These are phyloP conservation scores for Trametes polyzona DNA, from an alignment of 1,284 basidiomycete genomes.

Conservation along the genomic window DNA sequence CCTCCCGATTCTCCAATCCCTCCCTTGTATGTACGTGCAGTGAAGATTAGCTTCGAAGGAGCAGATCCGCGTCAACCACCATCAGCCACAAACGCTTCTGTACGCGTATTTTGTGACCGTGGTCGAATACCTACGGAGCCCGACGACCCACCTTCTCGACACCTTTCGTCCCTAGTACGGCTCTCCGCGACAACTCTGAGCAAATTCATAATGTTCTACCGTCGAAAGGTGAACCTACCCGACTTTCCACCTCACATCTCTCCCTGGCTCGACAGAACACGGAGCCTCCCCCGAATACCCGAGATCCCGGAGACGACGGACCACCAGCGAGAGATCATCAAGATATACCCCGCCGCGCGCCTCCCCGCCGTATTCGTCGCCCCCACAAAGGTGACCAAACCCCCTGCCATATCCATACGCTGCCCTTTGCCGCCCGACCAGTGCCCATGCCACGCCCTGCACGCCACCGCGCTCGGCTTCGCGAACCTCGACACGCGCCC, in stretches of 20 bases:
- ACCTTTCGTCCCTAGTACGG: slow-evolving; percentile 17
- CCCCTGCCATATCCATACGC: slow-evolving; percentile 22
- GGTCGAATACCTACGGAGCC: not conserved
- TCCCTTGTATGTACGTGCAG: slow-evolving; percentile 19
- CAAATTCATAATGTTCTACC: slow-evolving; percentile 27
- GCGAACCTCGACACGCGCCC: slow-evolving; percentile 17
- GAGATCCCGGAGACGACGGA: slow-evolving; percentile 1
- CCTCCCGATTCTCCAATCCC: slow-evolving; percentile 6
- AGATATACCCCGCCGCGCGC: slow-evolving; percentile 28
- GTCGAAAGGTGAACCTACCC: slow-evolving; percentile 23
- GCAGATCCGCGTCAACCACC: not conserved
- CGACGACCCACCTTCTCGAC: not conserved
- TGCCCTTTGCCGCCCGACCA: slow-evolving; percentile 1
- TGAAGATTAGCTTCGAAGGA: slow-evolving; percentile 28
- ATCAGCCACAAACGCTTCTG: not conserved
- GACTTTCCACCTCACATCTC: slow-evolving; percentile 24
- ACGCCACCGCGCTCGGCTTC: slow-evolving; percentile 16
- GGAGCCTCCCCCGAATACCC: slow-evolving; percentile 22
- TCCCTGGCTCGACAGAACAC: slow-evolving; percentile 24
- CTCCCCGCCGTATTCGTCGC: slow-evolving; percentile 28
- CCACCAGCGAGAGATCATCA: slow-evolving; percentile 23
- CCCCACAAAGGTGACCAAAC: slow-evolving; percentile 18
- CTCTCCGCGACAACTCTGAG: slow-evolving; percentile 12
- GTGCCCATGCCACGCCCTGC: slow-evolving; percentile 10
- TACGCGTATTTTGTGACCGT: slow-evolving; percentile 8